Base-by-base conservation (phyloP, 2,329 filamentous ascomycete genomes). In the Akanthomyces dipterigenus region DNA sequence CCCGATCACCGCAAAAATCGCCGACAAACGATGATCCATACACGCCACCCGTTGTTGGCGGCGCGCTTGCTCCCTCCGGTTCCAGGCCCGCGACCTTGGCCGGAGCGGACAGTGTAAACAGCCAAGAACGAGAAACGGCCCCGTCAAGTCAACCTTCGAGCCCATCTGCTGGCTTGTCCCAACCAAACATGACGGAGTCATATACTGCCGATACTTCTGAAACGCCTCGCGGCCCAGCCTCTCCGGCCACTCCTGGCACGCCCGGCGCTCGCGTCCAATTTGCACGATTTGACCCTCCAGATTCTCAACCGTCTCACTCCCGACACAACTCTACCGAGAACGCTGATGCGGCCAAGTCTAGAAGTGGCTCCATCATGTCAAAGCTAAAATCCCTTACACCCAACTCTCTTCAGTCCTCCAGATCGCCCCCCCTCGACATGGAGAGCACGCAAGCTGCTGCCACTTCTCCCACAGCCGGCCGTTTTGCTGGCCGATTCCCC, bases 361-460 rank as follows among this genome's bases (percentile, higher is more conserved):
- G 81, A 63, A 78, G 82, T 60, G 82, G 83, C 24, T 88, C 88
- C 26, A 81, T 96, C 65, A 91, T 96, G 74, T 88, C 88, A 20
- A 92, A 89, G 71, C 74, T 96, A 64, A 91, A 89, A 70, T 88
- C 90, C 3, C 77, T 96, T 60, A 85, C 90, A 24, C 82, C 80
- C 12, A 74, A 77, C 8, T 73, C 78, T 26, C 71, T 79, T 14
- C 81, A 82, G 59, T 73, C 74, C n/a, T 75, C 81, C 72, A 75
- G 69, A 71, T 77, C 65, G 62, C 66, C 63, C 64, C 66, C 68
- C 11, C 65, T 67, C 12, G 76, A 79, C 31, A 69, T 70, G 73
- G 69, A 5, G 70, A 73, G 24, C 81, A 81, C 9, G 70, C 75
- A 14, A 68, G 76, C 5, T 79, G 73, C 65, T 83, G 26, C 56